These are phyloP conservation scores for Xylaria nigripes DNA, from an alignment of 495 filamentous ascomycete species.

Conservation along the genomic window DNA sequence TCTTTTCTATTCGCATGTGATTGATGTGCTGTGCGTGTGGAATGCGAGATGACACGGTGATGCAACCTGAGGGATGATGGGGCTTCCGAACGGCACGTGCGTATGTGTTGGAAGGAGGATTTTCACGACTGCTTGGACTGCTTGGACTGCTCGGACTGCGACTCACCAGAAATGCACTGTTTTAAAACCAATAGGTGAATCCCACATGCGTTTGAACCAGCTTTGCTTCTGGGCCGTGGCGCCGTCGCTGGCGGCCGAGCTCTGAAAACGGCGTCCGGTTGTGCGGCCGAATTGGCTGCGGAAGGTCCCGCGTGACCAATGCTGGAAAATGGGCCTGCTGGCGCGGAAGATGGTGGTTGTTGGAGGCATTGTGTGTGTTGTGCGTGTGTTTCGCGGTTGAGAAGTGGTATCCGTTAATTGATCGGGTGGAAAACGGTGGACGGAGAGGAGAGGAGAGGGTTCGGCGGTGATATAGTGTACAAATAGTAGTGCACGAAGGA, in stretches of 20 bases:
- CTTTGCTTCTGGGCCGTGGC: slow-evolving; percentile 41
- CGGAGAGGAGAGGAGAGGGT: no score
- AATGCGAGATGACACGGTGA: neutral
- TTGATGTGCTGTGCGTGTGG: neutral
- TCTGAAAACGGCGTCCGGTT: slow-evolving; percentile 55
- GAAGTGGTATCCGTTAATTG: neutral
- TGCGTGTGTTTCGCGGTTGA: neutral
- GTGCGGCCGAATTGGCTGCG: slow-evolving; percentile 41
- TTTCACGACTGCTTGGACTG: neutral
- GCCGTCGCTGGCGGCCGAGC: slow-evolving; percentile 40
- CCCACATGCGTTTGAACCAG: slow-evolving; percentile 67
- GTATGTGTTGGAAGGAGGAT: neutral
- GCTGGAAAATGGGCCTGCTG: slow-evolving; percentile 41
- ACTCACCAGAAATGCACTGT: slow-evolving; percentile 95
- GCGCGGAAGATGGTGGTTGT: slow-evolving; percentile 40
- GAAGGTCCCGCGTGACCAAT: slow-evolving; percentile 36
- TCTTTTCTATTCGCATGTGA: neutral
- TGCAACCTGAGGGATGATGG: neutral
- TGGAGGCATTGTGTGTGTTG: slow-evolving; percentile 25
- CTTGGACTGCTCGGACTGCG: neutral
- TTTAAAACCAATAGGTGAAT: slow-evolving; percentile 81
- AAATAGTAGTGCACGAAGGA: no score
- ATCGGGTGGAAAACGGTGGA: neutral
- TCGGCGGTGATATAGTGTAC: no score
- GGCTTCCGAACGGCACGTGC: neutral